Conservation (phyloP, 805 yeast species). For the Grigorovia humatica region DNA sequence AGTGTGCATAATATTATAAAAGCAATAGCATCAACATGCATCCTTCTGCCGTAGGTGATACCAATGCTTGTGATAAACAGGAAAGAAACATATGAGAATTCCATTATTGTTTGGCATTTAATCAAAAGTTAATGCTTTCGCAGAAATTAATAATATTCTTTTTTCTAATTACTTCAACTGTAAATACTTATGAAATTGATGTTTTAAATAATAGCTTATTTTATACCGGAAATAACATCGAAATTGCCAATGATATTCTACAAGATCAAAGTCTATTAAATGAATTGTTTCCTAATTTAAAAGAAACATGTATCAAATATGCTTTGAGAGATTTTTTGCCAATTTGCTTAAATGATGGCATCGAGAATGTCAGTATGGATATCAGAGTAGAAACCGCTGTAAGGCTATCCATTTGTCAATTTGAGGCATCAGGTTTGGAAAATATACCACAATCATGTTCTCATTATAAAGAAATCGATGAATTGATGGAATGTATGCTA, state of each 20-base stretch:
- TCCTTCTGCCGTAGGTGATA: too few species aligned
- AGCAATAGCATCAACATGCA: too few species aligned
- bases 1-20: too few species aligned
- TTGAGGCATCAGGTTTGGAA: constrained; percentile 35
- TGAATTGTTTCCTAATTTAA: constrained; percentile 16
- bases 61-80: too few species aligned
- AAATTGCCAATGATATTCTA: neutral
- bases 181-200: neutral
- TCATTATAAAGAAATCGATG: neutral
- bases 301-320: constrained; percentile 29
- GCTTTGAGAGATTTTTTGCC: constrained; percentile 35
- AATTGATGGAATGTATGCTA: constrained; percentile 30
- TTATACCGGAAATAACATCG: neutral
- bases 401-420: constrained; percentile 45
- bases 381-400: constrained; percentile 34
- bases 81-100: too few species aligned
- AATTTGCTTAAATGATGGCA: constrained; percentile 32
- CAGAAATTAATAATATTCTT: neutral
- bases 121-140: neutral
- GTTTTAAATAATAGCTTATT: neutral
- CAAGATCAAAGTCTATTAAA: neutral
- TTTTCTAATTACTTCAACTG: neutral
- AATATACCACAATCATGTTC: constrained; percentile 5
- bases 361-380: constrained; percentile 31
- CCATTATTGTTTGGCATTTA: too few species aligned